Conservation (phyloP, 768 basidiomycete genomes). For the Dacryopinax primogenitus region DNA sequence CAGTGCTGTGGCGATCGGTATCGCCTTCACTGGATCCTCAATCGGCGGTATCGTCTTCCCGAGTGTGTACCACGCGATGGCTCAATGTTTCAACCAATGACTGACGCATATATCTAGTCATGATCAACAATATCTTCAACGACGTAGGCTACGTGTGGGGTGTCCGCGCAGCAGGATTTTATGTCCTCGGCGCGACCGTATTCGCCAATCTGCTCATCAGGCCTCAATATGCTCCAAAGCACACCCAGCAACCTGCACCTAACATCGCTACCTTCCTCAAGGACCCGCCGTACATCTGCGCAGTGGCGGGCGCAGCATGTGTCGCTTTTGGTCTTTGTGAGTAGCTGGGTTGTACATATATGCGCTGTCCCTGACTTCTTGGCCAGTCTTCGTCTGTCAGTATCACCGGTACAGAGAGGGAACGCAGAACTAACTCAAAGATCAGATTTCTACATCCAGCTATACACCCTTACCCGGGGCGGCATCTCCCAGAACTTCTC, state of each 20-base stretch:
- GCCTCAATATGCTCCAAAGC: slow-evolving; percentile 29
- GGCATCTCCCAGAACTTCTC: slow-evolving; percentile 36
- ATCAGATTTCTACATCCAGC: slow-evolving; percentile 43
- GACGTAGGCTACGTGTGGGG: slow-evolving; percentile 36
- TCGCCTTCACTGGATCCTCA: slow-evolving; percentile 44
- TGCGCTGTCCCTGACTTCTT: background rate
- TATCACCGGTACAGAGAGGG: background rate
- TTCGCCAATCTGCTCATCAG: slow-evolving; percentile 34
- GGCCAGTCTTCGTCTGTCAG: background rate
- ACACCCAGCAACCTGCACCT: slow-evolving; percentile 11
- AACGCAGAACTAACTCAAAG: background rate
- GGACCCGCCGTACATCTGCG: background rate
- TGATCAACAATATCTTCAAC: slow-evolving; percentile 40
- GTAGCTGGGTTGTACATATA: background rate
- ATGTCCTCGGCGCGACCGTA: slow-evolving; percentile 31
- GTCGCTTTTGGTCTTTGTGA: background rate
- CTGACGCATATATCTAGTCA: slow-evolving; percentile 27
- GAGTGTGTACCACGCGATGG: background rate
- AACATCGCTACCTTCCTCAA: background rate
- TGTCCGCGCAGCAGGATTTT: slow-evolving; percentile 37
- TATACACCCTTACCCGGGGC: slow-evolving; percentile 36
- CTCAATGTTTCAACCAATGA: background rate
- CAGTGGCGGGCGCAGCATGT: background rate
- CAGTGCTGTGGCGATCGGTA: slow-evolving; percentile 40
- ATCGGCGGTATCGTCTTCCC: slow-evolving; percentile 49